Base-by-base conservation (phyloP, 108 stramenopile genomes). In the Cylindrotheca closterium region DNA sequence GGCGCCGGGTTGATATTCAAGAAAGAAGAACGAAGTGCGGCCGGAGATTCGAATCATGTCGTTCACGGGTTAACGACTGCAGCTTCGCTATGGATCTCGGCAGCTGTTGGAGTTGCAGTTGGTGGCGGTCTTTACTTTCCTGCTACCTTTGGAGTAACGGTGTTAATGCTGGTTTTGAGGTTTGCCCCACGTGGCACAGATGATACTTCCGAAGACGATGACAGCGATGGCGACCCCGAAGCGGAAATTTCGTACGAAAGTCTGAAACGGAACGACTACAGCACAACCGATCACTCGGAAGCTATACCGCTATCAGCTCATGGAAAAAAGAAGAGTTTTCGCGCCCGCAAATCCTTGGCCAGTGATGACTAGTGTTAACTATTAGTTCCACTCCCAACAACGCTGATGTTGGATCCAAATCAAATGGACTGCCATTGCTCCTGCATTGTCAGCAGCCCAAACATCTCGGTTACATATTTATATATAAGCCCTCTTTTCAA, bases 1-100 rank as follows among this genome's bases (percentile, higher is more conserved):
- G 93, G 93, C 0, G 84, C 88, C 25, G 93, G 84, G 2, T 65
- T 91, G 25, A 94, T 94, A 56, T 87, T 86, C 51, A 94, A 94
- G 63, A 67, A 80, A 46, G 69, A 81, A 30, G 61, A 75, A 30
- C 79, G 85, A 19, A 76, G 68, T 4, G 58, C 60, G 18, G 63
- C 51, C 8, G 80, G 80, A 3, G 81, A 73, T 56, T 45, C 47
- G 19, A 79, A 70, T 68, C 80, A 88, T 29, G 71, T 79, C 21
- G 87, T 92, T 10, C 85, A 88, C 65, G 90, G 90, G 7, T 75
- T 92, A 23, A 92, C 85, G 15, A 92, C 90, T n/a, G 85, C 90
- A 15, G 84, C 87, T 7, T 80, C 85, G 2, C 70, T 84, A 1
- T 90, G 88, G 87, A 45, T 87, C 49, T 74, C 71, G 18, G 85